These are phyloP conservation scores for Uronychia setigera DNA, from an alignment of 73 alveolate species.

Conservation along the genomic window DNA sequence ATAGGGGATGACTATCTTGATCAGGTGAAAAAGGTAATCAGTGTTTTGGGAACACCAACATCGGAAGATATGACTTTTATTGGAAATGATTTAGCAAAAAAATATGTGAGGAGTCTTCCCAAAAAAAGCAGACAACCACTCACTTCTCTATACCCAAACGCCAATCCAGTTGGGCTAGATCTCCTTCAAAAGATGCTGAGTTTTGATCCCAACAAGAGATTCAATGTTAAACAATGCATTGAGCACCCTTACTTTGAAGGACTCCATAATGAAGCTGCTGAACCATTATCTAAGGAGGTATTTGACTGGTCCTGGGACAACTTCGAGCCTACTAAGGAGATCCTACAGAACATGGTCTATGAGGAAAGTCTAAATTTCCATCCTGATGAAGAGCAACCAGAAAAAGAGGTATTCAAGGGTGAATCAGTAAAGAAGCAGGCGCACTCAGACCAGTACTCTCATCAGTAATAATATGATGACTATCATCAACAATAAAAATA, in stretches of 20 bases:
- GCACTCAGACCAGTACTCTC: too few species aligned
- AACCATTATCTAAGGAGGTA: constrained; percentile 73
- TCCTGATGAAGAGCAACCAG: constrained; percentile 50
- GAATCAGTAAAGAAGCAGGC: too few species aligned
- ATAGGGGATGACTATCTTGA: constrained; percentile 76
- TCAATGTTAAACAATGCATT: constrained; percentile 78
- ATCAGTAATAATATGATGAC: too few species aligned
- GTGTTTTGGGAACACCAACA: constrained; percentile 87
- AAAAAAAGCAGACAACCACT: constrained; percentile 74
- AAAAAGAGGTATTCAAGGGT: constrained; percentile 1
- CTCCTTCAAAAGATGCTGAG: constrained; percentile 84
- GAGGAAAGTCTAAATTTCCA: constrained; percentile 75
- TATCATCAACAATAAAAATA: too few species aligned
- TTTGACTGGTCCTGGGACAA: constrained; percentile 89
- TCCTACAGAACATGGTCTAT: constrained; percentile 68
- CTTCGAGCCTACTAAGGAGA: constrained; percentile 78
- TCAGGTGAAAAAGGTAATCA: constrained; percentile 73
- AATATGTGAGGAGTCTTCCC: constrained; percentile 78
- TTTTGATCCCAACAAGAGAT: constrained; percentile 87
- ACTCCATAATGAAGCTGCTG: constrained; percentile 78
- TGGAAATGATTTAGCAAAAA: constrained; percentile 86
- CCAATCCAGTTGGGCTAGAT: constrained; percentile 80
- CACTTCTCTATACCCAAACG: constrained; percentile 82
- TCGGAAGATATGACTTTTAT: constrained; percentile 82
- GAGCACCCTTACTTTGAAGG: constrained; percentile 92